Conservation (phyloP, 495 filamentous ascomycete species). For the Opeltia flavorubescens region DNA sequence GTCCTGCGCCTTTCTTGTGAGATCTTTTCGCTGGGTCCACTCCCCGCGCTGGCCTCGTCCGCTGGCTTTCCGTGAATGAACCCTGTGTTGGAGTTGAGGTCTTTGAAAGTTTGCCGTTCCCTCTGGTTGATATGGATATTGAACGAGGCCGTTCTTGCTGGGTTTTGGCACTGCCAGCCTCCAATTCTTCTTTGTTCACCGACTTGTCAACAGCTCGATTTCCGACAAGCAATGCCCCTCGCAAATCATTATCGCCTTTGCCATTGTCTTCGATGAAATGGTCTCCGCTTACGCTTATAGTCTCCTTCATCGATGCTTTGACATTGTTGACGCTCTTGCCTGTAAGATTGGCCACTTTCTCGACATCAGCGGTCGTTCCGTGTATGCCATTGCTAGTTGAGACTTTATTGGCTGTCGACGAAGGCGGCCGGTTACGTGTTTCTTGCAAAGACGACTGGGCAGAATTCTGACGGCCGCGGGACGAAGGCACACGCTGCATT, state of each 20-base stretch:
- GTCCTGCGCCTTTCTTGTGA: conserved; percentile 50
- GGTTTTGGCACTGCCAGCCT: conserved; percentile 1
- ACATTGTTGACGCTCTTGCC: conserved; percentile 22
- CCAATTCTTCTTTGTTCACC: conserved; percentile 11
- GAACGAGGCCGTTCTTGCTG: conserved; percentile 14
- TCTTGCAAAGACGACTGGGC: conserved; percentile 38
- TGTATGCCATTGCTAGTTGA: conserved; percentile 16
- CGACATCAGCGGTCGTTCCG: conserved; percentile 20
- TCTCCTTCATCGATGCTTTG: conserved; percentile 25
- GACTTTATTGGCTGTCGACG: conserved; percentile 39
- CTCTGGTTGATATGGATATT: conserved; percentile 15
- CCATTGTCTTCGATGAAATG: conserved; percentile 17
- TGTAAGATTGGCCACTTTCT: conserved; percentile 23
- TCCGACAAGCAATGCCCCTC: conserved; percentile 6
- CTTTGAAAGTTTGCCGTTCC: conserved; percentile 33
- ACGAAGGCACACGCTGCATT: conserved; percentile 40
- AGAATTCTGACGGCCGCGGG: conserved; percentile 55
- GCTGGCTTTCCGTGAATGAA: conserved; percentile 27
- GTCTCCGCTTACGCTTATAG: conserved; percentile 17
- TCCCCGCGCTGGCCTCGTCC: conserved; percentile 28
- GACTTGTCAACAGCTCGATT: conserved; percentile 5
- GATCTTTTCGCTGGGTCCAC: conserved; percentile 44
- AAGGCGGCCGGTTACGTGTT: conserved; percentile 41
- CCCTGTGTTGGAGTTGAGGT: conserved; percentile 39
- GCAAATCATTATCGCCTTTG: conserved; percentile 11